A percentile compares a stretch with the other conserved stretches of the same genome.
Evolutionary conservation across 495 filamentous ascomycete genomes (phyloP).

Genomic region (Lentithecium fluviatile): DNA sequence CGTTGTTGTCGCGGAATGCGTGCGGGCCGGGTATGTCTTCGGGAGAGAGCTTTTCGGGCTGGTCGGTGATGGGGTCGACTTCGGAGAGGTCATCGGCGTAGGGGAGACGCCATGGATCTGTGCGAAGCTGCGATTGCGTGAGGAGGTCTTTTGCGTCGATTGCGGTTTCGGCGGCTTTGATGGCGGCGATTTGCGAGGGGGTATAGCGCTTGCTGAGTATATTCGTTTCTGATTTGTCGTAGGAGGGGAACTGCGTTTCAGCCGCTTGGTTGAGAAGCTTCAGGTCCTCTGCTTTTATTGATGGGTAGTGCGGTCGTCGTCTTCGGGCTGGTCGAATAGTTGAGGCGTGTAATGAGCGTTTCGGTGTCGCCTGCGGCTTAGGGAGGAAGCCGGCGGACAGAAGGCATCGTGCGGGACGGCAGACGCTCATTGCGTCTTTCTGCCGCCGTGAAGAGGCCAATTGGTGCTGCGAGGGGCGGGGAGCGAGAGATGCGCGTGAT

Average conservation of each 20-base stretch:
- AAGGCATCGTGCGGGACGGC: slow-evolving; percentile 58
- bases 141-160: slow-evolving; percentile 77
- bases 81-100: slow-evolving; percentile 87
- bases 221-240: slow-evolving; percentile 66
- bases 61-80: slow-evolving; percentile 60
- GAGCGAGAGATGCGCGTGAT: not conserved
- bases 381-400: slow-evolving; percentile 49
- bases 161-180: slow-evolving; percentile 80
- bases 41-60: slow-evolving; percentile 21
- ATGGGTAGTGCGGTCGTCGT: slow-evolving; percentile 42
- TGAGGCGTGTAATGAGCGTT: slow-evolving; percentile 53
- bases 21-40: slow-evolving; percentile 4
- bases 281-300: slow-evolving; percentile 40
- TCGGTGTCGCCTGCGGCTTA: slow-evolving; percentile 49
- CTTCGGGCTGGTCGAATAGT: slow-evolving; percentile 38
- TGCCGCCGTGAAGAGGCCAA: slow-evolving; percentile 1
- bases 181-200: slow-evolving; percentile 74
- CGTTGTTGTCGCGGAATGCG: slow-evolving; percentile 20
- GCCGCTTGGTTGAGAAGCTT: slow-evolving; percentile 40
- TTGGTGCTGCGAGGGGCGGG: slow-evolving; percentile 5
- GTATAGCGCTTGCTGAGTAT: slow-evolving; percentile 67
- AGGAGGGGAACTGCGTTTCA: slow-evolving; percentile 55
- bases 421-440: slow-evolving; percentile 54
- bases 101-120: slow-evolving; percentile 66
- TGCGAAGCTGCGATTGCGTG: slow-evolving; percentile 64